A percentile compares a stretch with the other conserved stretches of the same genome.
Conservation (phyloP, 148 eudicot species). For the Persicaria tinctoria region DNA sequence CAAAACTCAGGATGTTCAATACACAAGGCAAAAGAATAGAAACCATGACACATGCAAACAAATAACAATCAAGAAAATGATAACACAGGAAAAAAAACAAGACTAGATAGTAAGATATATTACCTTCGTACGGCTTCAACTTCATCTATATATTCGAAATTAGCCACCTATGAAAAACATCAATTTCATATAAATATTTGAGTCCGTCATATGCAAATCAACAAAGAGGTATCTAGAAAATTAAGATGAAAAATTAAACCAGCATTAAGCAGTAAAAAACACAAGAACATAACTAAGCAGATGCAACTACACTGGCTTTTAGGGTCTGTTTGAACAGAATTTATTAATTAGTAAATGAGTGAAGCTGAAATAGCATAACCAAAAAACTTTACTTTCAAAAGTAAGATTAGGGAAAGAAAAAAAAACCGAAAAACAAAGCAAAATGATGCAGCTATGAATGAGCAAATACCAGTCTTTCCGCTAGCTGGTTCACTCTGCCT, state of each 20-base stretch:
- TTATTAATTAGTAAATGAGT: background rate
- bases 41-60: background rate
- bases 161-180: slow-evolving; percentile 61
- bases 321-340: background rate
- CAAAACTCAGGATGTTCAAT: background rate
- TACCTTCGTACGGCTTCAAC: slow-evolving; percentile 89
- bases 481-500: background rate
- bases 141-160: slow-evolving; percentile 87
- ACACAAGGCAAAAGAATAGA: background rate
- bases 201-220: background rate
- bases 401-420: too few relatives aligned
- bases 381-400: too few relatives aligned
- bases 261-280: background rate
- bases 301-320: background rate
- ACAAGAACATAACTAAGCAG: background rate
- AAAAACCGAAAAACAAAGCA: background rate
- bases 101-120: background rate
- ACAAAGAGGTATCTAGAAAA: background rate
- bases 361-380: background rate
- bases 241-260: background rate
- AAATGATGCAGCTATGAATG: background rate
- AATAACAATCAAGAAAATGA: background rate
- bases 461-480: background rate
- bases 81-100: background rate
- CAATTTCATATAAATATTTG: background rate